Percentiles rank a stretch among this genome's conserved stretches.
phyloP scores from a whole-genome alignment of 306 rosid genomes.

The Purshia tridentata region DNA sequence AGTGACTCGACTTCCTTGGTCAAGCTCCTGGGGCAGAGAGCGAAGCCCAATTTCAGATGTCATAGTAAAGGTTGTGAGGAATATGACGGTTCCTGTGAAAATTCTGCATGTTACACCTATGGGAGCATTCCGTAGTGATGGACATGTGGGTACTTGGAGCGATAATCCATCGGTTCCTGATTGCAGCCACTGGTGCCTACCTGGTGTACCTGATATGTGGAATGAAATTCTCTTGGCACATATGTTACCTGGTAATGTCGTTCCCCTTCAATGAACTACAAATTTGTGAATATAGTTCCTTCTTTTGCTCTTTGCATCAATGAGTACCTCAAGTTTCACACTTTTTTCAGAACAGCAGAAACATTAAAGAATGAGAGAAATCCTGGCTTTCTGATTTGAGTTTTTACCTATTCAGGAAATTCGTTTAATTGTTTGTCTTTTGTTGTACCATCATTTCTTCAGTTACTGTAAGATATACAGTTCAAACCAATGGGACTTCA shows the following conservation, averaged over 20 bases:
- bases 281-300: neutral
- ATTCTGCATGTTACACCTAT: conserved; percentile 66
- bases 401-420: neutral
- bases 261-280: conserved; percentile 18
- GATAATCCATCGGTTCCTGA: conserved; percentile 75
- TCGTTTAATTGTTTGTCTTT: neutral
- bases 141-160: conserved; percentile 80
- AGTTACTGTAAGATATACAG: neutral
- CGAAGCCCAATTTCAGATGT: conserved; percentile 55
- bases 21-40: conserved; percentile 48
- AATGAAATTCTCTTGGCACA: conserved; percentile 76
- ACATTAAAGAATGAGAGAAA: neutral
- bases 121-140: conserved; percentile 80
- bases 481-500: neutral
- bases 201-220: conserved; percentile 99
- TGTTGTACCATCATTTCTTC: neutral
- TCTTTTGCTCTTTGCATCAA: neutral
- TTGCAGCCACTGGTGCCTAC: conserved; percentile 99
- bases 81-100: conserved; percentile 50
- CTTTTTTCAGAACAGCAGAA: neutral
- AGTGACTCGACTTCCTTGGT: conserved; percentile 65
- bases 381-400: neutral
- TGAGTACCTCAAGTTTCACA: neutral
- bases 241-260: conserved; percentile 34
- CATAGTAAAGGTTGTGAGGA: conserved; percentile 52